These are phyloP conservation scores for Paralagenidium karlingii DNA, from an alignment of 352 stramenopile species.

Conservation along the genomic window DNA sequence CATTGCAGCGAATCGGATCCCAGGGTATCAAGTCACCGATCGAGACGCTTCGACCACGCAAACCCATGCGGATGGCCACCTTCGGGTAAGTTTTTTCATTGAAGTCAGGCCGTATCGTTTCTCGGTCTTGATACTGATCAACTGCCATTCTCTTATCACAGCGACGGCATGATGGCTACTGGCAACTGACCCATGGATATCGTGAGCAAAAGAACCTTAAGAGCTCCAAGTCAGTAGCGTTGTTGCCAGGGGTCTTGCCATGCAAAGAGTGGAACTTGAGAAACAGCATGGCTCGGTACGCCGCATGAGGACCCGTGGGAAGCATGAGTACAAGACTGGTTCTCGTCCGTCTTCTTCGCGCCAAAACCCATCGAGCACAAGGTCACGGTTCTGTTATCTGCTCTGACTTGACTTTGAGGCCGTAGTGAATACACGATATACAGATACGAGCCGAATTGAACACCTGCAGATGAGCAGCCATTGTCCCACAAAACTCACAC, in stretches of 20 bases:
- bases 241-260: slow-evolving; percentile 5
- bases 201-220: slow-evolving; percentile 1
- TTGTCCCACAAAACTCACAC: too few relatives aligned
- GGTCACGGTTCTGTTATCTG: background rate
- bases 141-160: too few relatives aligned
- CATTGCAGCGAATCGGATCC: slow-evolving; percentile 26
- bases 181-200: slow-evolving; percentile 18
- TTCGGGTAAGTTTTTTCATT: too few relatives aligned
- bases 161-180: slow-evolving; percentile 39
- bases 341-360: slow-evolving; percentile 4
- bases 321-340: slow-evolving; percentile 7
- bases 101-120: too few relatives aligned
- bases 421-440: slow-evolving; percentile 18
- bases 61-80: background rate
- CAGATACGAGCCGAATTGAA: slow-evolving; percentile 43
- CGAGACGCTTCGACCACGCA: background rate
- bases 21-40: background rate
- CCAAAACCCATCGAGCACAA: background rate
- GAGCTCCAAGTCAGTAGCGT: background rate
- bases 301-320: too few relatives aligned
- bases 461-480: too few relatives aligned
- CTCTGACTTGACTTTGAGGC: slow-evolving; percentile 5
- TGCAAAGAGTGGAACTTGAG: slow-evolving; percentile 11
- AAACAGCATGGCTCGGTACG: too few relatives aligned
- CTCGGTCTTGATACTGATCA: too few relatives aligned